A percentile compares a stretch with the other conserved stretches of the same genome.
These are phyloP conservation scores for Scedosporium apiospermum DNA, from an alignment of 2,329 filamentous ascomycete genomes.

Conservation along the genomic window DNA sequence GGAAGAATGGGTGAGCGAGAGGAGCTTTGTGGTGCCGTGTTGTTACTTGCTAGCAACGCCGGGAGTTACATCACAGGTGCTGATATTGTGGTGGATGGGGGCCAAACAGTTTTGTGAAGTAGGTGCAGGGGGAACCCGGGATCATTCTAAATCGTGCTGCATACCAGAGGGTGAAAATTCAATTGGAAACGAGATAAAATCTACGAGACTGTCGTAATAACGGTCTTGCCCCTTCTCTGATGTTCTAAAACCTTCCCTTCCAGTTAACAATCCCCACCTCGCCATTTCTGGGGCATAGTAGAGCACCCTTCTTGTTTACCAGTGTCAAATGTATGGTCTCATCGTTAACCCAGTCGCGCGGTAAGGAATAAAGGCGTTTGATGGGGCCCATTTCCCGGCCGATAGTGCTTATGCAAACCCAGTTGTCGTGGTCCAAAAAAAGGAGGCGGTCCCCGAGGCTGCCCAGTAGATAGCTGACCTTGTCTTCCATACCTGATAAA, in stretches of 20 bases:
- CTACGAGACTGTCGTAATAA: no score
- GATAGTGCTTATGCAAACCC: neutral
- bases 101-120: slow-evolving; percentile 18
- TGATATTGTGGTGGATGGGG: slow-evolving; percentile 74
- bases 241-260: neutral
- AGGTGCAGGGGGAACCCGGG: no score
- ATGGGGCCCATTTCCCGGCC: neutral
- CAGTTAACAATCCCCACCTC: neutral
- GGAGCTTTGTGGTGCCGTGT: slow-evolving; percentile 88
- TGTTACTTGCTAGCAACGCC: slow-evolving; percentile 78
- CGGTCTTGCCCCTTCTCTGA: slow-evolving; percentile 29
- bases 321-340: neutral
- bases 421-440: slow-evolving; percentile 1
- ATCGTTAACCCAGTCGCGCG: neutral
- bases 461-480: neutral
- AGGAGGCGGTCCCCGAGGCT: neutral
- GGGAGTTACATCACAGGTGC: slow-evolving; percentile 62
- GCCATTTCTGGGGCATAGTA: neutral
- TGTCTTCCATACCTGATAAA: neutral
- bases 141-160: no score
- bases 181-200: no score
- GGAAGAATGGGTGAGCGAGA: slow-evolving; percentile 89
- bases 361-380: neutral
- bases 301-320: neutral
- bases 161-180: no score